Evolutionary conservation across 2,329 filamentous ascomycete species (phyloP).

Genomic region (Claviceps sorghi): DNA sequence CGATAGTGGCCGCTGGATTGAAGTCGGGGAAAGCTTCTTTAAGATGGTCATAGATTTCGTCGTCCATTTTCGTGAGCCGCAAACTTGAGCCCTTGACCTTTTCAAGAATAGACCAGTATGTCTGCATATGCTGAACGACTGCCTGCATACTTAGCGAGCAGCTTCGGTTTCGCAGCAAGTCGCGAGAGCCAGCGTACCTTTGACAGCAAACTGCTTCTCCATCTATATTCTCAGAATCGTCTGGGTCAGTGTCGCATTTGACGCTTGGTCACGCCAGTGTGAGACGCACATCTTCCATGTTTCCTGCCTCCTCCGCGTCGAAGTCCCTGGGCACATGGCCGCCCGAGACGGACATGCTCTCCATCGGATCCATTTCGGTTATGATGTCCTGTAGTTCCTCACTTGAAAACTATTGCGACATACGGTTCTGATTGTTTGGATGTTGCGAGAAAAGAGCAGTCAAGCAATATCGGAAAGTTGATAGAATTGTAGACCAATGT

Average conservation of each 20-base stretch:
- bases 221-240: slow-evolving; percentile 41
- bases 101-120: slow-evolving; percentile 93
- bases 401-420: background rate
- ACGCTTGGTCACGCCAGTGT: background rate
- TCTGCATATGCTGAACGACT: slow-evolving; percentile 89
- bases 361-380: slow-evolving; percentile 24
- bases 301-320: slow-evolving; percentile 40
- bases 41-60: slow-evolving; percentile 87
- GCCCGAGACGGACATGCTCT: slow-evolving; percentile 19
- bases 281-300: slow-evolving; percentile 40
- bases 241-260: background rate
- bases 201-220: slow-evolving; percentile 98
- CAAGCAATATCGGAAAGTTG: background rate
- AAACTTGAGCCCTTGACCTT: slow-evolving; percentile 77
- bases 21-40: slow-evolving; percentile 83
- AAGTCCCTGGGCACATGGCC: slow-evolving; percentile 38
- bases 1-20: slow-evolving; percentile 62
- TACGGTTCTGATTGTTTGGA: background rate
- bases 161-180: background rate
- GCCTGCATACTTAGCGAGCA: background rate
- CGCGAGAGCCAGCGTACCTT: slow-evolving; percentile 40
- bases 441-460: background rate
- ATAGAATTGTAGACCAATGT: background rate
- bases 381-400: background rate
- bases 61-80: slow-evolving; percentile 83